phyloP scores from a whole-genome alignment of 371 early-diverging fungal genomes.

The Rhizomucor pusillus region DNA sequence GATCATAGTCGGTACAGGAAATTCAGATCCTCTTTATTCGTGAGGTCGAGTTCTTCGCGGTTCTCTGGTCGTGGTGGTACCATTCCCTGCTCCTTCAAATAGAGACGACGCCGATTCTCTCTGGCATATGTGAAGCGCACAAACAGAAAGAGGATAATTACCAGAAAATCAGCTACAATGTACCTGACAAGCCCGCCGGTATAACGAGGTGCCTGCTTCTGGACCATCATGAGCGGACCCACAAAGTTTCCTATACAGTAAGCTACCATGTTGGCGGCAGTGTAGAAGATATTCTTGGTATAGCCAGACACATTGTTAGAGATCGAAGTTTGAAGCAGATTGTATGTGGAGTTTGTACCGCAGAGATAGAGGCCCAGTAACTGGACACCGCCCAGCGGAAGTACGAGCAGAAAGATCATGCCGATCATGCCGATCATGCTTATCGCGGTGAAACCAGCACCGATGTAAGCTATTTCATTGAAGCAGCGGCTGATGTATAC shows the following conservation, averaged over 20 bases:
- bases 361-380: conserved; percentile 24
- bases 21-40: conserved; percentile 35
- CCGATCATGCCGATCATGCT: conserved; percentile 15
- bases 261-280: conserved; percentile 10
- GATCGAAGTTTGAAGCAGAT: conserved; percentile 7
- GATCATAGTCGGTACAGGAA: conserved; percentile 33
- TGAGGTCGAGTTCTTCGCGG: conserved; percentile 24
- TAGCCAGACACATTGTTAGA: conserved; percentile 17
- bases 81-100: conserved; percentile 5
- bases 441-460: conserved; percentile 3
- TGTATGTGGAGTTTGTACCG: conserved; percentile 5
- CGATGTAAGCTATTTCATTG: conserved; percentile 16
- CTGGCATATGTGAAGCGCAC: conserved; percentile 7
- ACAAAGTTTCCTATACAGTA: conserved; percentile 16
- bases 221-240: conserved; percentile 22
- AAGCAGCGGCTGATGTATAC: conserved; percentile 13
- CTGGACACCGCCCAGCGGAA: conserved; percentile 17
- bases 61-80: conserved; percentile 2
- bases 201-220: conserved; percentile 12
- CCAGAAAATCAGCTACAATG: conserved; percentile 25
- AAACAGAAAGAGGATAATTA: conserved; percentile 15
- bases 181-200: conserved; percentile 18
- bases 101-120: conserved; percentile 9
- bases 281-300: conserved; percentile 22
- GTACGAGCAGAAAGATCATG: conserved; percentile 17